Base-by-base conservation (phyloP, 805 yeast genomes). In the Metschnikowia amazonensis region DNA sequence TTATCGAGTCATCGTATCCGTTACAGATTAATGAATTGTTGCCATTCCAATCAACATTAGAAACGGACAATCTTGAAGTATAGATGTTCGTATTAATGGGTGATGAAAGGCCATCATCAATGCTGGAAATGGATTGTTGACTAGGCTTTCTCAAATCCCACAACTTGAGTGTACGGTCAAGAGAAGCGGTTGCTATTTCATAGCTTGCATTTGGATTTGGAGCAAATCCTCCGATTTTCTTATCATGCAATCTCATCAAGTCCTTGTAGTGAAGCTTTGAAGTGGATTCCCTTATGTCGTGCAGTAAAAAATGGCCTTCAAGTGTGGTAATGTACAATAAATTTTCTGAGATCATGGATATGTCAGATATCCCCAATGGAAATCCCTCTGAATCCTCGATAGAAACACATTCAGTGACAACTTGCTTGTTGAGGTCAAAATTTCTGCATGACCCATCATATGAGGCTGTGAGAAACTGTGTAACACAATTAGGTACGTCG, bases 221-320 rank as follows among this genome's bases (percentile, higher is more conserved):
- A 1, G 84, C 60, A 63, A 94, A 88, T 1, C 95, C 89, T 0
- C 98, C 98, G 45, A 94, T 90, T 60, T 94, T 94, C 60, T 92
- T 90, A 58, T 87, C 95, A 46, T 90, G 88, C 13, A 90, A 63
- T 51, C 95, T 72, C 36, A 75, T 68, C n/a, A 82, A 65, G 4
- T 64, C 55, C 4, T 57, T 48, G 16, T 46, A 48, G 5, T 55
- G 48, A 1, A 47, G 23, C 1, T 50, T 24, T 31, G 68, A 70
- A 40, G 73, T 72, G 27, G 57, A 56, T 14, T 71, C 64, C 51
- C 99, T 70, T 10, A 81, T 44, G 61, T 92, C 98, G 49, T 83
- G 74, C n/a, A 71, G 74, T 17, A 86, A 81, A 61, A 92, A 84
- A 47, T 82, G 82, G 1, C 99, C 99, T 4, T 76, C 72, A 42